phyloP scores from a whole-genome alignment of 768 basidiomycete species.

The Fomitopsis pulvina region DNA sequence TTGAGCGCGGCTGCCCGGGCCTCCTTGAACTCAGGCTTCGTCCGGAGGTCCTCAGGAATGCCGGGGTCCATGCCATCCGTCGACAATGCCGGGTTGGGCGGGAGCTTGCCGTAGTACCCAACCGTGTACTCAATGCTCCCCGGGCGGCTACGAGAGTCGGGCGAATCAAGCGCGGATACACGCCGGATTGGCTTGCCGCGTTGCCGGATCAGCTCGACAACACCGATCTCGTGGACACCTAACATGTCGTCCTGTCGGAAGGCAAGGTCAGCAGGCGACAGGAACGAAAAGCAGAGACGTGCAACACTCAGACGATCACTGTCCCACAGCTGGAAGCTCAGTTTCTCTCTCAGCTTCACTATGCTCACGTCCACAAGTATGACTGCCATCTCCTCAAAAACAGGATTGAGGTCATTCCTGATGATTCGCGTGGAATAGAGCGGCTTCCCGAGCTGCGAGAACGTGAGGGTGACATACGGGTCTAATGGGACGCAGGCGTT shows the following conservation, averaged over 20 bases:
- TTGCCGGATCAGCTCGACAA: conserved; percentile 23
- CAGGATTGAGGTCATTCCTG: conserved; percentile 49
- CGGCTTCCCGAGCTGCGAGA: conserved; percentile 56
- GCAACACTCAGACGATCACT: conserved; percentile 40
- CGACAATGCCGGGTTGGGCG: conserved; percentile 18
- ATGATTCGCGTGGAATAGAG: conserved; percentile 71
- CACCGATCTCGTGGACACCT: conserved; percentile 39
- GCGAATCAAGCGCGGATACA: conserved; percentile 17
- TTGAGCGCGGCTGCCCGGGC: conserved; percentile 37
- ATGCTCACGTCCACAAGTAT: conserved; percentile 59
- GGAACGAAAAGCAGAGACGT: neutral
- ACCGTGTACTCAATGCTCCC: conserved; percentile 42
- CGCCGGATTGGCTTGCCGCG: conserved; percentile 21
- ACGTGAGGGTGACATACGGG: conserved; percentile 59
- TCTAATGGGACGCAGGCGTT: conserved; percentile 16
- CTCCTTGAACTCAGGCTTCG: conserved; percentile 46
- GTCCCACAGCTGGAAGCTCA: conserved; percentile 68
- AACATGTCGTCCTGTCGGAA: conserved; percentile 37
- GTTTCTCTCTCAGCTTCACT: conserved; percentile 56
- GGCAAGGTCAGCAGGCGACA: neutral
- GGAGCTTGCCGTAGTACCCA: conserved; percentile 45
- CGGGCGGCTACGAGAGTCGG: conserved; percentile 23
- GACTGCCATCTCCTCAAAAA: conserved; percentile 65
- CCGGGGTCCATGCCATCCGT: conserved; percentile 30
- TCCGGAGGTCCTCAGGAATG: conserved; percentile 31